A percentile compares a stretch with the other conserved stretches of the same genome.
Conservation (phyloP, 306 rosid genomes). For the Pyrus communis region DNA sequence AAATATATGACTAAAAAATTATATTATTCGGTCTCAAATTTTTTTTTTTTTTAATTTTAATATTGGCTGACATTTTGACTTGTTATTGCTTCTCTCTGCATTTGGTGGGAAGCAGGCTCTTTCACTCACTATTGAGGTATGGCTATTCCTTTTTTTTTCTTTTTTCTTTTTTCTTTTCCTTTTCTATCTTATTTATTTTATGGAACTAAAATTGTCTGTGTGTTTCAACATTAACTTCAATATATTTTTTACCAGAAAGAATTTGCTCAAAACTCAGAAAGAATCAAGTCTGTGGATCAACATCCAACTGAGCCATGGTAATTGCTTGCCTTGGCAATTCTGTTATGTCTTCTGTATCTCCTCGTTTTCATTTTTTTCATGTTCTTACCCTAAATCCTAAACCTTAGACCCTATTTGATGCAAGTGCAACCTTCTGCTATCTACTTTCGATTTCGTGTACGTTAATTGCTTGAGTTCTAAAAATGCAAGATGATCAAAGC, state of each 20-base stretch:
- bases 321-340: background rate
- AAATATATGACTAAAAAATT: no score
- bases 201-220: background rate
- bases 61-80: background rate
- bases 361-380: background rate
- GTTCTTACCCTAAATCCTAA: background rate
- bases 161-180: background rate
- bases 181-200: background rate
- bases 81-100: slow-evolving; percentile 1
- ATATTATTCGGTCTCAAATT: no score
- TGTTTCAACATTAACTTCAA: background rate
- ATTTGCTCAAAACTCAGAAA: slow-evolving; percentile 57
- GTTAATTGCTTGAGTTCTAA: no score
- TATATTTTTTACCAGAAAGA: slow-evolving; percentile 33
- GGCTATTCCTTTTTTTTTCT: background rate
- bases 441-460: no score
- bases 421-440: background rate
- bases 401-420: background rate
- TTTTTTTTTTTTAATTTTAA: no score
- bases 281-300: slow-evolving; percentile 68
- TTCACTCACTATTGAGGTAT: slow-evolving; percentile 45
- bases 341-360: background rate
- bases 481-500: background rate
- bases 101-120: slow-evolving; percentile 24
- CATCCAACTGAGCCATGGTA: slow-evolving; percentile 88